These are phyloP conservation scores for Aspergillus cejpii DNA, from an alignment of 2,329 filamentous ascomycete species.

Conservation along the genomic window DNA sequence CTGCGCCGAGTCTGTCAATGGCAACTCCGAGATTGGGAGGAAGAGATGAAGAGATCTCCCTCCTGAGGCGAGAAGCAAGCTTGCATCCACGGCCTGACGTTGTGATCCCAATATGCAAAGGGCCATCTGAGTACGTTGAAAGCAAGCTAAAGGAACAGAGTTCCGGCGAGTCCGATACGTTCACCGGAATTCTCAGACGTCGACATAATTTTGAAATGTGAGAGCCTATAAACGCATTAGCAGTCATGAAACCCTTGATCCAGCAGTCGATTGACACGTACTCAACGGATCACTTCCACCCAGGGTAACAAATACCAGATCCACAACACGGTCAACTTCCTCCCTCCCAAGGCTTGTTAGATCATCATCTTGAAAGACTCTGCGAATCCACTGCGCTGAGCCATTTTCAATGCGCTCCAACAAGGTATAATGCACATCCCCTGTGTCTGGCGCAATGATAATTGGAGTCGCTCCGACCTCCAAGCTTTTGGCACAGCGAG, in stretches of 20 bases:
- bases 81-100: conserved; percentile 95
- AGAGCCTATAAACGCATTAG: conserved; percentile 41
- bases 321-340: conserved; percentile 71
- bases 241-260: conserved; percentile 16
- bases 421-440: conserved; percentile 55
- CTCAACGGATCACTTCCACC: conserved; percentile 45
- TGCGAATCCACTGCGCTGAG: conserved; percentile 37
- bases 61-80: conserved; percentile 76
- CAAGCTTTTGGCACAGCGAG: conserved; percentile 72
- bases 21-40: conserved; percentile 69
- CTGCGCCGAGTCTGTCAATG: conserved; percentile 67
- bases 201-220: conserved; percentile 70
- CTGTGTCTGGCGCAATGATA: conserved; percentile 63
- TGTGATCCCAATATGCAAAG: conserved; percentile 89
- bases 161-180: conserved; percentile 78
- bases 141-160: conserved; percentile 87
- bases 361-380: conserved; percentile 62
- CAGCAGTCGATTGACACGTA: conserved; percentile 34
- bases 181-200: conserved; percentile 78
- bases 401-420: conserved; percentile 40
- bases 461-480: conserved; percentile 75
- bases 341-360: conserved; percentile 69
- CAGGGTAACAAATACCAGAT: conserved; percentile 82
- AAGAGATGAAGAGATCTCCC: conserved; percentile 76
- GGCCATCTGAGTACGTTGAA: conserved; percentile 81